Conservation (phyloP, 371 early-diverging fungal genomes). For the Ordospora colligata region DNA sequence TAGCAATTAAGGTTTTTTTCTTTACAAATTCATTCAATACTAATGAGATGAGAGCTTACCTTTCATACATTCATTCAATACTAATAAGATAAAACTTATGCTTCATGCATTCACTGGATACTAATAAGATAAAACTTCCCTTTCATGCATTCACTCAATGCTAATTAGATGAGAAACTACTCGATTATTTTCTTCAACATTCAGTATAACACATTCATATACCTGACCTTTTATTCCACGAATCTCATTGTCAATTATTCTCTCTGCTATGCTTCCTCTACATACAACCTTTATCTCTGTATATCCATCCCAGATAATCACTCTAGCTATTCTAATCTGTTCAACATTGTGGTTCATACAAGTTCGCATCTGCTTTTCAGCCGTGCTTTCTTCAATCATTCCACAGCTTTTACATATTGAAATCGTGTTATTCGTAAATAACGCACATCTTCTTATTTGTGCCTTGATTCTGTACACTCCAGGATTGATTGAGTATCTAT, state of each 20-base stretch:
- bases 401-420: not conserved
- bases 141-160: not conserved
- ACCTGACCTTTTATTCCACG: not conserved
- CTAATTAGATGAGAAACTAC: not conserved
- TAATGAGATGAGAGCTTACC: too few relatives aligned
- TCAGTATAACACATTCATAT: constrained; percentile 4
- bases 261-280: not conserved
- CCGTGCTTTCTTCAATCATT: not conserved
- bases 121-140: not conserved
- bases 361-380: not conserved
- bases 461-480: constrained; percentile 19
- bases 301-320: not conserved
- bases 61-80: too few relatives aligned
- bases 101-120: too few relatives aligned
- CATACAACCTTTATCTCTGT: not conserved
- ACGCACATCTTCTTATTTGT: constrained; percentile 13
- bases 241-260: not conserved
- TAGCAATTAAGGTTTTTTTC: not conserved
- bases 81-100: too few relatives aligned
- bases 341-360: not conserved
- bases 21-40: too few relatives aligned
- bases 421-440: not conserved
- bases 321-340: not conserved
- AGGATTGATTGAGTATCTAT: not conserved
- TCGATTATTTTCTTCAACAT: not conserved